These are phyloP conservation scores for Populus tomentosa DNA, from an alignment of 441 rosid species.

Conservation along the genomic window DNA sequence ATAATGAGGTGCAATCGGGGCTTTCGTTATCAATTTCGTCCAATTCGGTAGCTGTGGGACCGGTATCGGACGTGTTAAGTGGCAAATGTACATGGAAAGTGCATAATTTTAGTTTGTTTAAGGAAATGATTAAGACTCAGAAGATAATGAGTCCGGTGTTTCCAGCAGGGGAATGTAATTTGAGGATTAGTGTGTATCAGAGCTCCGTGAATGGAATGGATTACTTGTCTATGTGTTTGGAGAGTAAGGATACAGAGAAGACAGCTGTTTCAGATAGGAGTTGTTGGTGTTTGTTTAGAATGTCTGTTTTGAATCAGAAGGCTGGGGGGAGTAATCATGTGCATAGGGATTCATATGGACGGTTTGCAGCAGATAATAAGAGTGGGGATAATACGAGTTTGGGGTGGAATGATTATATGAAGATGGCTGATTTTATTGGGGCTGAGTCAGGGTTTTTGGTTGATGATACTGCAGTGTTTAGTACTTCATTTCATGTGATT, in stretches of 20 bases:
- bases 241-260: constrained; percentile 92
- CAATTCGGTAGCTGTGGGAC: constrained; percentile 44
- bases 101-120: constrained; percentile 89
- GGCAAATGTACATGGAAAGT: constrained; percentile 99
- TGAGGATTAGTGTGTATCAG: constrained; percentile 91
- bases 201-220: constrained; percentile 84
- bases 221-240: constrained; percentile 89
- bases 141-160: constrained; percentile 99
- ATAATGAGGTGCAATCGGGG: constrained; percentile 48
- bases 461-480: constrained; percentile 86
- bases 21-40: constrained; percentile 35
- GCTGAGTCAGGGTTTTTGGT: constrained; percentile 68
- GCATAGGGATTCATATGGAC: constrained; percentile 94
- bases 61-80: constrained; percentile 77
- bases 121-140: constrained; percentile 95
- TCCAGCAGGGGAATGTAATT: constrained; percentile 96
- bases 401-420: constrained; percentile 99
- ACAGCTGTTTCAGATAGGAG: constrained; percentile 55
- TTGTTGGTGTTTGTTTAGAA: constrained; percentile 97
- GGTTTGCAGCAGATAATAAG: constrained; percentile 95
- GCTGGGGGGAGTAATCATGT: constrained; percentile 81
- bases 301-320: constrained; percentile 88
- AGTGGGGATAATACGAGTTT: constrained; percentile 96
- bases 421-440: constrained; percentile 84
- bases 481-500: constrained; percentile 93